These are phyloP conservation scores for Alternaria novae-zelandiae DNA, from an alignment of 2,329 filamentous ascomycete species.

Conservation along the genomic window DNA sequence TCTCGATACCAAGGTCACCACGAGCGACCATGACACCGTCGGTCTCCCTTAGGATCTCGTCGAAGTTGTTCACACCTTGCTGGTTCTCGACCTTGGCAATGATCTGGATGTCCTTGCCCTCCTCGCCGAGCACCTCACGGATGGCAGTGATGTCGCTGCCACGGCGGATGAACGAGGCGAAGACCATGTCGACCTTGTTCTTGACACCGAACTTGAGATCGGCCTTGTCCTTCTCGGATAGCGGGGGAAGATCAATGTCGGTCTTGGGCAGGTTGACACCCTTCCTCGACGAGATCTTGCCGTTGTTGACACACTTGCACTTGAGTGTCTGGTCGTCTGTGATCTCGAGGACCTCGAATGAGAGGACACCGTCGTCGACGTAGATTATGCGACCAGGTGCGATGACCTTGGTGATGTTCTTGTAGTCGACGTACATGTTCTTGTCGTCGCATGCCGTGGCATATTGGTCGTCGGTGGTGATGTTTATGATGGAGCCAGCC, in stretches of 20 bases:
- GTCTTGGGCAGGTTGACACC: constrained; percentile 99
- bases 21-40: constrained; percentile 99
- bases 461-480: constrained; percentile 96
- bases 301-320: constrained; percentile 91
- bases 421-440: constrained; percentile 99
- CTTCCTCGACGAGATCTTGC: constrained; percentile 98
- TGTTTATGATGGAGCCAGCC: constrained; percentile 85
- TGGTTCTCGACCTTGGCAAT: constrained; percentile 99
- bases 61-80: constrained; percentile 99
- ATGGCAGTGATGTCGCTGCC: constrained; percentile 93
- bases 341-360: constrained; percentile 89
- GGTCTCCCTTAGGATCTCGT: constrained; percentile 92
- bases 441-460: constrained; percentile 81
- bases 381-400: constrained; percentile 90
- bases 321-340: constrained; percentile 88
- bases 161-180: constrained; percentile 96
- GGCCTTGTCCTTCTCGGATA: constrained; percentile 97
- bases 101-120: constrained; percentile 97
- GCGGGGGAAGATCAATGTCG: constrained; percentile 94
- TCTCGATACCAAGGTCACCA: constrained; percentile 98
- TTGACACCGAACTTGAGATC: constrained; percentile 96
- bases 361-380: constrained; percentile 97
- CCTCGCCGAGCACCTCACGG: constrained; percentile 85
- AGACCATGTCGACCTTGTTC: constrained; percentile 99
- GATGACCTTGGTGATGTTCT: constrained; percentile 99